These are phyloP conservation scores for Mrakia blollopis DNA, from an alignment of 768 basidiomycete genomes.

Conservation along the genomic window DNA sequence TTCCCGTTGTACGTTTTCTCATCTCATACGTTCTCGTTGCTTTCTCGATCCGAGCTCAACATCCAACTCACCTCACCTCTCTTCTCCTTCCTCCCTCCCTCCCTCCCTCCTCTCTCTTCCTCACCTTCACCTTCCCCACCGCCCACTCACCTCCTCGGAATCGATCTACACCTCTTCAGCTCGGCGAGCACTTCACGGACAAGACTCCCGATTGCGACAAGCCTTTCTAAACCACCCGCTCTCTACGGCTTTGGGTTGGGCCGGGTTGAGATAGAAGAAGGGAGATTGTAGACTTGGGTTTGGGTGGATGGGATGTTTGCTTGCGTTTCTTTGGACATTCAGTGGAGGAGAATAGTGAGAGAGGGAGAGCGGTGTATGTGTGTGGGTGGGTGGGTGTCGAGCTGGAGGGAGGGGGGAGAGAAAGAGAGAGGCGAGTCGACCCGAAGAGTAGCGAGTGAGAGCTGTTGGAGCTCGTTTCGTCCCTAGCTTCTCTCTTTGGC, in stretches of 20 bases:
- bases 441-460: too few species aligned
- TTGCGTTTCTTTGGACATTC: neutral
- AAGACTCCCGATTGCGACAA: constrained; percentile 32
- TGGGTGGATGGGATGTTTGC: neutral
- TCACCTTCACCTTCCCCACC: neutral
- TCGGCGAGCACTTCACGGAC: constrained; percentile 29
- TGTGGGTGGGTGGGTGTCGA: neutral
- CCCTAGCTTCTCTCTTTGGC: too few species aligned
- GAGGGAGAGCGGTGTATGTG: too few species aligned
- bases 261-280: neutral
- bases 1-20: constrained; percentile 5
- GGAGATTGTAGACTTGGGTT: neutral
- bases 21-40: neutral
- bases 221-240: constrained; percentile 28
- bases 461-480: too few species aligned
- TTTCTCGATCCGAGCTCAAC: neutral
- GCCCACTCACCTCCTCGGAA: neutral
- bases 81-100: constrained; percentile 2
- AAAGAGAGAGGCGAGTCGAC: too few species aligned
- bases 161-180: neutral
- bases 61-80: too few species aligned
- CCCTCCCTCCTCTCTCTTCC: neutral
- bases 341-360: neutral
- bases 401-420: neutral
- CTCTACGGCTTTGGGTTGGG: neutral